Conservation (phyloP, 1,284 basidiomycete genomes). For the Phaffia rhodozyma region DNA sequence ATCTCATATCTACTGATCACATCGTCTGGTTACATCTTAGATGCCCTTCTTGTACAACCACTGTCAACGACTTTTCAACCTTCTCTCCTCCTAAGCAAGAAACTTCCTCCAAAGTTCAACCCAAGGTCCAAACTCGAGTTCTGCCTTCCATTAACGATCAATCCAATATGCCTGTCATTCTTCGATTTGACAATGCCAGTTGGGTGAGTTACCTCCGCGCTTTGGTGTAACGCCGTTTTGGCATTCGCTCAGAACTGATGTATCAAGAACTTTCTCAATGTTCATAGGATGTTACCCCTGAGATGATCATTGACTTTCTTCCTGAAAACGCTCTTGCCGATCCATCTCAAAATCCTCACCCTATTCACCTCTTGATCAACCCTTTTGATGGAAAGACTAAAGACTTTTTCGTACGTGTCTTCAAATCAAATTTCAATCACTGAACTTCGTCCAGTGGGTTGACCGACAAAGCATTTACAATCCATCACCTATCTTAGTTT, state of each 20-base stretch:
- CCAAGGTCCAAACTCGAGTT: background rate
- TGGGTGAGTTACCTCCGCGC: slow-evolving; percentile 10
- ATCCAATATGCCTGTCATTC: background rate
- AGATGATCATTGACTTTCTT: slow-evolving; percentile 29
- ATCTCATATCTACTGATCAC: background rate
- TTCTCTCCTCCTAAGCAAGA: background rate
- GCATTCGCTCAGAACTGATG: background rate
- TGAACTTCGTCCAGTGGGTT: too few species aligned
- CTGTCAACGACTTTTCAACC: slow-evolving; percentile 5
- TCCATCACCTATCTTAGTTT: slow-evolving; percentile 24
- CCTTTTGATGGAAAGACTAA: slow-evolving; percentile 32
- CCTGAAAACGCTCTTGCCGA: slow-evolving; percentile 27
- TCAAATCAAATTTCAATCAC: too few species aligned
- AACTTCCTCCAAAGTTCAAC: background rate
- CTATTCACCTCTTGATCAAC: slow-evolving; percentile 35
- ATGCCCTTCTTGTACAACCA: slow-evolving; percentile 14
- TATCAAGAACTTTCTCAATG: background rate
- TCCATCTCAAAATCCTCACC: slow-evolving; percentile 21
- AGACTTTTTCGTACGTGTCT: slow-evolving; percentile 31
- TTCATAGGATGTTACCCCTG: slow-evolving; percentile 32
- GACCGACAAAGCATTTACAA: too few species aligned
- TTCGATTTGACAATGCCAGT: slow-evolving; percentile 16
- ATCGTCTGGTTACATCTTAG: background rate
- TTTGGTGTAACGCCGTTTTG: background rate
- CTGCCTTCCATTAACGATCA: background rate